These are phyloP conservation scores for Leccinellum luteum DNA, from an alignment of 768 basidiomycete species.

Conservation along the genomic window DNA sequence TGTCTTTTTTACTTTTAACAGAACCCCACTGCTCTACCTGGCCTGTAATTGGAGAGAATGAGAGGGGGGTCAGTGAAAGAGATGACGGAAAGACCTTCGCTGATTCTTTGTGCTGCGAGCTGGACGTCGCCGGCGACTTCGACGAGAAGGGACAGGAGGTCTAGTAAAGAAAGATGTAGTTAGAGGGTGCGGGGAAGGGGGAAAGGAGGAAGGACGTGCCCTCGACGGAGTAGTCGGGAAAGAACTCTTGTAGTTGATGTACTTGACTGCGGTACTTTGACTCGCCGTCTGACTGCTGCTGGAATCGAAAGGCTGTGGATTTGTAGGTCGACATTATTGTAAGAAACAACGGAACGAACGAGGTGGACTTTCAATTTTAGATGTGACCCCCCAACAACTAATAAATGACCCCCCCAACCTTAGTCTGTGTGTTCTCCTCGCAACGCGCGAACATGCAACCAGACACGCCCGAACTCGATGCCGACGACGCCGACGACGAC, in stretches of 20 bases:
- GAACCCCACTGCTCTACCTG: constrained; percentile 78
- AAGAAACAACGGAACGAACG: background rate
- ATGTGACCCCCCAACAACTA: constrained; percentile 12
- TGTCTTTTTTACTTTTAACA: constrained; percentile 85
- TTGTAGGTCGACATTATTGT: constrained; percentile 33
- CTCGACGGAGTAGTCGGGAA: constrained; percentile 67
- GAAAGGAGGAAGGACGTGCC: constrained; percentile 40
- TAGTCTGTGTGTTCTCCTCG: constrained; percentile 8
- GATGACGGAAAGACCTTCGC: constrained; percentile 51
- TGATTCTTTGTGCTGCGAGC: constrained; percentile 69
- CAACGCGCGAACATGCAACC: constrained; percentile 18
- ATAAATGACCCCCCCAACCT: constrained; percentile 14
- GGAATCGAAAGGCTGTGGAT: constrained; percentile 26
- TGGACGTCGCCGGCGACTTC: constrained; percentile 71
- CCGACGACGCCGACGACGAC: constrained; percentile 28
- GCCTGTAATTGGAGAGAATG: constrained; percentile 42
- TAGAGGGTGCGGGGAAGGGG: constrained; percentile 19
- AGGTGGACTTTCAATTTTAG: constrained; percentile 26
- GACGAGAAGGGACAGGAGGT: constrained; percentile 64
- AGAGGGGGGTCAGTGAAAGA: background rate
- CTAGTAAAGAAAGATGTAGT: constrained; percentile 32
- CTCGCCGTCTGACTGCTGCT: constrained; percentile 19
- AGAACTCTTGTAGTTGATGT: constrained; percentile 65
- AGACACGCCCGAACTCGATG: too few relatives aligned
- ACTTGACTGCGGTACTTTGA: constrained; percentile 54